Conservation (phyloP, 176 grass and related monocot species). For the Eleusine coracana region DNA sequence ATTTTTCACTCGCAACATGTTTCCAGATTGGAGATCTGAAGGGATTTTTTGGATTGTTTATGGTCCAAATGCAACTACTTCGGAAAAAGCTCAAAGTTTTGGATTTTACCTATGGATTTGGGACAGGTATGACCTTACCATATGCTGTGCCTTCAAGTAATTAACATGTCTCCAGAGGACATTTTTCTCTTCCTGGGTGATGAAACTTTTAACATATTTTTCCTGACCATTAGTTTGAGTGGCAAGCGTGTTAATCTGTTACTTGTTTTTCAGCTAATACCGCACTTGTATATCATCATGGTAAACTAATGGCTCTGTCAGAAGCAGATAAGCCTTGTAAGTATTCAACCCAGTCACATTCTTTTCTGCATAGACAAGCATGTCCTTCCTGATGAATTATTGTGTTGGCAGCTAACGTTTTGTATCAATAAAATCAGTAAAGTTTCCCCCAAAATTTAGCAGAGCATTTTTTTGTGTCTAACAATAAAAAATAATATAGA, state of each 20-base stretch:
- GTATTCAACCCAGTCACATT: conserved; percentile 32
- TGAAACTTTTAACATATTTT: conserved; percentile 6
- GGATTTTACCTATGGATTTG: conserved; percentile 80
- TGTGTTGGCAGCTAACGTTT: not conserved
- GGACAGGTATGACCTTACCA: conserved; percentile 67
- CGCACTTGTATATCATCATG: conserved; percentile 92
- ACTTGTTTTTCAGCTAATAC: conserved; percentile 73
- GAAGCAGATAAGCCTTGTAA: conserved; percentile 98
- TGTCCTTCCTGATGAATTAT: not conserved
- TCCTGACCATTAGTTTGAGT: not conserved
- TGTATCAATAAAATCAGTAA: not conserved
- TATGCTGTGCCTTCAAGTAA: conserved; percentile 3
- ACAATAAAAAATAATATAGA: not conserved
- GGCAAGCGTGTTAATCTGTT: not conserved
- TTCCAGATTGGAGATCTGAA: conserved; percentile 88
- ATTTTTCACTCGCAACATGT: not conserved
- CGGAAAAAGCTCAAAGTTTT: conserved; percentile 77
- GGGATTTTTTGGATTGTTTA: conserved; percentile 94
- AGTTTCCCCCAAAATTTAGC: not conserved
- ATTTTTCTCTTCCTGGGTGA: not conserved
- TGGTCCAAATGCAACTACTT: conserved; percentile 87
- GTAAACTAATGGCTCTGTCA: conserved; percentile 87
- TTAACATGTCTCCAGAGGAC: not conserved
- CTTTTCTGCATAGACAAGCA: conserved; percentile 2
- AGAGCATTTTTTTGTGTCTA: not conserved